These are phyloP conservation scores for Hanseniaspora guilliermondii DNA, from an alignment of 805 yeast genomes.

Conservation along the genomic window DNA sequence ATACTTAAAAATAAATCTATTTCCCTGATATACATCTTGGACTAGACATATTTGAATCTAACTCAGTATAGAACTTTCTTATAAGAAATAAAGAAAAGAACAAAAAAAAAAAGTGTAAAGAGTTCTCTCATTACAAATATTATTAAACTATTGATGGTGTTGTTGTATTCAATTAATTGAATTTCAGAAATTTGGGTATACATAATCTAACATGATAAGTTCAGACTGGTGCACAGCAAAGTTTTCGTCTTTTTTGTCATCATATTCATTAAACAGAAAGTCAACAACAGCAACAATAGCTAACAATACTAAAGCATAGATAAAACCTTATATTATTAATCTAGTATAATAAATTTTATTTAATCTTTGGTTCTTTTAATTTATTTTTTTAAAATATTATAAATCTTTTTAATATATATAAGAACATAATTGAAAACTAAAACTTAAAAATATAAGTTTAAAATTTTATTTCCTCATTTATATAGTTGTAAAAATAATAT, in stretches of 20 bases:
- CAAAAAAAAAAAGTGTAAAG: neutral
- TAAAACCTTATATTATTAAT: too few relatives aligned
- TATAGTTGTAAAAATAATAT: too few relatives aligned
- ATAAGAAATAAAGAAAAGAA: neutral
- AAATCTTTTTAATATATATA: too few relatives aligned
- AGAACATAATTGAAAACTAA: too few relatives aligned
- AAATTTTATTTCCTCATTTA: too few relatives aligned
- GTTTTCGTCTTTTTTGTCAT: slow-evolving; percentile 14
- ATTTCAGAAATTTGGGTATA: slow-evolving; percentile 14
- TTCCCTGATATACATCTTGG: too few relatives aligned
- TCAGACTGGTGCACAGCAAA: slow-evolving; percentile 15
- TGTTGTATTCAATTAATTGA: slow-evolving; percentile 2
- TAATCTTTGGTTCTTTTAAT: neutral
- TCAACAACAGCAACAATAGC: slow-evolving; percentile 2
- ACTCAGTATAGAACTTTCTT: too few relatives aligned
- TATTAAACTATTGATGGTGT: slow-evolving; percentile 4
- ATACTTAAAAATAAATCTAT: too few relatives aligned
- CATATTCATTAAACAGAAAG: slow-evolving; percentile 10
- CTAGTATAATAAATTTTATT: neutral
- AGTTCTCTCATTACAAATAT: neutral
- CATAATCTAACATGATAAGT: slow-evolving; percentile 14
- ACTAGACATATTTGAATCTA: too few relatives aligned
- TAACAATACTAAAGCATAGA: neutral
- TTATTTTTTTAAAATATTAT: neutral
- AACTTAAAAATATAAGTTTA: too few relatives aligned